Conservation (phyloP, 1,139 yeast species). For the Kluyveromyces sp. region DNA sequence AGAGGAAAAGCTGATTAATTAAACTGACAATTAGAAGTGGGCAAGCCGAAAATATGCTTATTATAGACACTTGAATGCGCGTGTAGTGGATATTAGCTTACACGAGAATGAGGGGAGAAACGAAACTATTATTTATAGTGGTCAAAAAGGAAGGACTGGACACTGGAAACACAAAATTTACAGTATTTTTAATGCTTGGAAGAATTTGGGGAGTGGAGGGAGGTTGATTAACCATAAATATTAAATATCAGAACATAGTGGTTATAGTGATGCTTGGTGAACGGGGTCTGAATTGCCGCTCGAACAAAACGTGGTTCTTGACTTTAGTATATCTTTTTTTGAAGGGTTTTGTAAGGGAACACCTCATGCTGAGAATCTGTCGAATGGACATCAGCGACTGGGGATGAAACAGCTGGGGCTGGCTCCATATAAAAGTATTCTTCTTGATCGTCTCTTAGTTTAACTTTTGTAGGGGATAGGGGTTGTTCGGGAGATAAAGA, state of each 20-base stretch:
- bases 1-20: too few relatives aligned
- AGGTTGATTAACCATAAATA: too few relatives aligned
- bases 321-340: neutral
- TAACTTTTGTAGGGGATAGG: conserved; percentile 25
- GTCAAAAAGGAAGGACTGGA: too few relatives aligned
- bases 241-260: neutral
- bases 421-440: conserved; percentile 27
- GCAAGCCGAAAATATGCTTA: too few relatives aligned
- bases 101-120: too few relatives aligned
- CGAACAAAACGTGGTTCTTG: neutral
- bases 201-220: too few relatives aligned
- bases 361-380: neutral
- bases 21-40: too few relatives aligned
- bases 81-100: too few relatives aligned
- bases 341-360: neutral
- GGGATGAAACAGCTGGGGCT: conserved; percentile 13
- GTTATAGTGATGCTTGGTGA: conserved; percentile 11
- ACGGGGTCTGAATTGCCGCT: neutral
- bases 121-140: too few relatives aligned
- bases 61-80: too few relatives aligned
- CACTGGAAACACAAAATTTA: too few relatives aligned
- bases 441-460: conserved; percentile 19
- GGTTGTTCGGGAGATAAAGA: conserved; percentile 19
- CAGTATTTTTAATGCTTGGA: too few relatives aligned
- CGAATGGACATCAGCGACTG: neutral